Evolutionary conservation across 225 moss, liverwort and hornwort species (phyloP).

Genomic region (Thuidium tamariscinum): DNA sequence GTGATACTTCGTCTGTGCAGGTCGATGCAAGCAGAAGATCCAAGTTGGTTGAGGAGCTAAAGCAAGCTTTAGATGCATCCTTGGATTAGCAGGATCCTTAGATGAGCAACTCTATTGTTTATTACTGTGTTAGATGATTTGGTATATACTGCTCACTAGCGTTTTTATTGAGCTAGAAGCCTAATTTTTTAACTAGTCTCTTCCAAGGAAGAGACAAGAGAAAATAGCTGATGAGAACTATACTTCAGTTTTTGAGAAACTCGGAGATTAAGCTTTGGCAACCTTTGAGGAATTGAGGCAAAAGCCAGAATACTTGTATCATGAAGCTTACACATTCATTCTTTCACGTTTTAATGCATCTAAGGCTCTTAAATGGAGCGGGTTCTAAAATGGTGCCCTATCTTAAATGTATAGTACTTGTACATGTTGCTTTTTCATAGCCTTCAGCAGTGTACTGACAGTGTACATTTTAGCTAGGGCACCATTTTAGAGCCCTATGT

Average conservation of each 20-base stretch:
- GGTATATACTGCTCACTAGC: neutral
- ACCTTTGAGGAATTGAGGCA: neutral
- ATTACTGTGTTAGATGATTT: neutral
- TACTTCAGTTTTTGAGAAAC: neutral
- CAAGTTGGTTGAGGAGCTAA: conserved; percentile 34
- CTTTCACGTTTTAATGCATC: neutral
- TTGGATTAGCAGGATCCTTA: neutral
- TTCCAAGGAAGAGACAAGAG: neutral
- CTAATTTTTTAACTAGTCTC: neutral
- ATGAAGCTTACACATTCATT: neutral
- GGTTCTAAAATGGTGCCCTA: too few species aligned
- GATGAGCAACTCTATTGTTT: neutral
- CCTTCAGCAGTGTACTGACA: too few species aligned
- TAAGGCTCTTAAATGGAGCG: too few species aligned
- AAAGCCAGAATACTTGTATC: neutral
- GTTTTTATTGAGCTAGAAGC: neutral
- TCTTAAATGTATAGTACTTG: too few species aligned
- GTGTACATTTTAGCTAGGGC: too few species aligned
- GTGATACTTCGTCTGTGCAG: neutral
- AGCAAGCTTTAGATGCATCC: conserved; percentile 27
- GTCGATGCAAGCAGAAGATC: conserved; percentile 28
- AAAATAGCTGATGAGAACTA: neutral
- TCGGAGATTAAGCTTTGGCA: neutral
- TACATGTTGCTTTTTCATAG: too few species aligned
- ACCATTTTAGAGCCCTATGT: too few species aligned